phyloP scores from a whole-genome alignment of 805 yeast genomes.

The Candida multigemmis region DNA sequence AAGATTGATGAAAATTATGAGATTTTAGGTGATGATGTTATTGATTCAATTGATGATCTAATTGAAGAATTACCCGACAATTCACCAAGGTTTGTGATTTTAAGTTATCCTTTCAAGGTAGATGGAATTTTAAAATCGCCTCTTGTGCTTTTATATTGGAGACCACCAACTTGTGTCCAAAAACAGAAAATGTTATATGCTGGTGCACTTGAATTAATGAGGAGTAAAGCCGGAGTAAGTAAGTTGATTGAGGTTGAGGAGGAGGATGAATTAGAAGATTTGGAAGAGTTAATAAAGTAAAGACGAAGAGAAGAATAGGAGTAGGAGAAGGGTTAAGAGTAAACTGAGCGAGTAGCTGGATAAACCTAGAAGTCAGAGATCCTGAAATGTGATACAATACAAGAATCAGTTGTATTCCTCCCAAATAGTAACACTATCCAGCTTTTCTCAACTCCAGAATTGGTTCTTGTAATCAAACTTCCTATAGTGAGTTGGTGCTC shows the following conservation, averaged over 20 bases:
- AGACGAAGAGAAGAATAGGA: too few species aligned
- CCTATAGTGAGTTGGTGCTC: too few species aligned
- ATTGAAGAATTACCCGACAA: conserved; percentile 76
- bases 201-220: conserved; percentile 74
- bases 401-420: too few species aligned
- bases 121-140: conserved; percentile 77
- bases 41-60: conserved; percentile 49
- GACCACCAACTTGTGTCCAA: conserved; percentile 80
- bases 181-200: conserved; percentile 84
- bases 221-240: conserved; percentile 73
- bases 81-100: conserved; percentile 63
- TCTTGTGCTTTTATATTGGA: conserved; percentile 74
- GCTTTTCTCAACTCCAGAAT: too few species aligned
- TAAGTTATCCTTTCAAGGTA: conserved; percentile 66
- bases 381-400: too few species aligned
- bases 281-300: conserved; percentile 25
- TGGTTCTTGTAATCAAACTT: too few species aligned
- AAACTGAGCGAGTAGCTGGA: too few species aligned
- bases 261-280: conserved; percentile 60
- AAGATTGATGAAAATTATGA: conserved; percentile 52
- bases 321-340: too few species aligned
- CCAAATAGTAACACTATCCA: too few species aligned
- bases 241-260: conserved; percentile 56
- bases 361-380: too few species aligned
- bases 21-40: conserved; percentile 41